Percentiles rank a stretch among this genome's conserved stretches.
These are phyloP conservation scores for Metarhizium brunneum DNA, from an alignment of 2,329 filamentous ascomycete species.

Conservation along the genomic window DNA sequence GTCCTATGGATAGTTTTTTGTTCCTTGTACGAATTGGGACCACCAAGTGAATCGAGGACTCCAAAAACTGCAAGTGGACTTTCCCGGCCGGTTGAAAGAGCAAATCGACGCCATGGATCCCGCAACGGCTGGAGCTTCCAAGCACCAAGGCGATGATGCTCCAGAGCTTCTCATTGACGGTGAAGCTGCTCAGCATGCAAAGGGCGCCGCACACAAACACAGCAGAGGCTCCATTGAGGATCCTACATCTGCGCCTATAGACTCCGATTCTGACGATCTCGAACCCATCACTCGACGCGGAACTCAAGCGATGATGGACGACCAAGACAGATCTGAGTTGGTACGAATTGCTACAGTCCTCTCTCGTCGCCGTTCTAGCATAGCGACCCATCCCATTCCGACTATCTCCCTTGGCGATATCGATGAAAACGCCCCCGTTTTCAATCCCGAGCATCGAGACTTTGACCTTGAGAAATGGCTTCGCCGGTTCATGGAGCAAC, in stretches of 20 bases:
- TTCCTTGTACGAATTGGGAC: neutral
- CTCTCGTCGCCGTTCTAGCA: conserved; percentile 23
- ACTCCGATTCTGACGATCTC: neutral
- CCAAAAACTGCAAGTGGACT: neutral
- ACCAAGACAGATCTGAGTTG: conserved; percentile 26
- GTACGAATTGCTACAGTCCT: conserved; percentile 30
- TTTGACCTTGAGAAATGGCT: conserved; percentile 36
- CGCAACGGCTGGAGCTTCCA: neutral
- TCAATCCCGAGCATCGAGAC: conserved; percentile 27
- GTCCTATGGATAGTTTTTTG: neutral
- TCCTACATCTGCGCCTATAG: neutral
- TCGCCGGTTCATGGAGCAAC: conserved; percentile 25
- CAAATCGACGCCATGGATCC: neutral
- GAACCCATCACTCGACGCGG: conserved; percentile 6
- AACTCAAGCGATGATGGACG: conserved; percentile 17
- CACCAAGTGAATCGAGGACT: neutral
- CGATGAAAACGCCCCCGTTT: conserved; percentile 20
- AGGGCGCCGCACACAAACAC: neutral
- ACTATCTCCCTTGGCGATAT: conserved; percentile 11
- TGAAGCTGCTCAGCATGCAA: neutral
- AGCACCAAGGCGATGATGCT: neutral
- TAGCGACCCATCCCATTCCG: conserved; percentile 9
- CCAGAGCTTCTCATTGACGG: neutral
- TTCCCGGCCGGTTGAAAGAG: neutral
- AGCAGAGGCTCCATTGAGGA: neutral